Evolutionary conservation across 306 rosid genomes (phyloP).

Genomic region (Medicago arabica): DNA sequence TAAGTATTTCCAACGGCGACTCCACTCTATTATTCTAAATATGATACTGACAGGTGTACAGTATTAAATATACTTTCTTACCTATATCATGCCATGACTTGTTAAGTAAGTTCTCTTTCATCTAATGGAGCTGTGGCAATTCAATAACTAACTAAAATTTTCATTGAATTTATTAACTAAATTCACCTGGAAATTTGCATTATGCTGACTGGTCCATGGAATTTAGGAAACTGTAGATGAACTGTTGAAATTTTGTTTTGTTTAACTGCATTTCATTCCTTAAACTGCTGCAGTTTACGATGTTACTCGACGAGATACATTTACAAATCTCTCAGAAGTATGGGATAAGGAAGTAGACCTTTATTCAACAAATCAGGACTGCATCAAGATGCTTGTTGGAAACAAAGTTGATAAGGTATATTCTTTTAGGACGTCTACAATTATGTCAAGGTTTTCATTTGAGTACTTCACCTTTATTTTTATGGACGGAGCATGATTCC

Average conservation of each 20-base stretch:
- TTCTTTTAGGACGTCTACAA: conserved; percentile 20
- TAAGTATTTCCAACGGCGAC: neutral
- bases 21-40: conserved; percentile 1
- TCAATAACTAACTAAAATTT: conserved; percentile 30
- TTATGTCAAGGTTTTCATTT: conserved; percentile 9
- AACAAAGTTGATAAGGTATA: conserved; percentile 95
- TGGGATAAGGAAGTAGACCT: conserved; percentile 96
- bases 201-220: conserved; percentile 21
- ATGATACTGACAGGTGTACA: neutral
- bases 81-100: conserved; percentile 9
- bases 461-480: neutral
- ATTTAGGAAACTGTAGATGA: conserved; percentile 10
- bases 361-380: conserved; percentile 90
- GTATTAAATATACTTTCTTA: conserved; percentile 24
- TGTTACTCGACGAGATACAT: conserved; percentile 87
- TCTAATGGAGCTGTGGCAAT: conserved; percentile 5
- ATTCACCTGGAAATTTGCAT: conserved; percentile 2
- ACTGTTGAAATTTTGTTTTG: conserved; percentile 2
- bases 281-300: conserved; percentile 69
- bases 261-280: conserved; percentile 26
- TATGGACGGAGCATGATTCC: conserved; percentile 19
- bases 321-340: conserved; percentile 86
- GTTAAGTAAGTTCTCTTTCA: conserved; percentile 26
- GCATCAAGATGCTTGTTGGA: conserved; percentile 99
- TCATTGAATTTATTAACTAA: conserved; percentile 10